These are phyloP conservation scores for Chrysoporthe deuterocubensis DNA, from an alignment of 2,329 filamentous ascomycete genomes.

Conservation along the genomic window DNA sequence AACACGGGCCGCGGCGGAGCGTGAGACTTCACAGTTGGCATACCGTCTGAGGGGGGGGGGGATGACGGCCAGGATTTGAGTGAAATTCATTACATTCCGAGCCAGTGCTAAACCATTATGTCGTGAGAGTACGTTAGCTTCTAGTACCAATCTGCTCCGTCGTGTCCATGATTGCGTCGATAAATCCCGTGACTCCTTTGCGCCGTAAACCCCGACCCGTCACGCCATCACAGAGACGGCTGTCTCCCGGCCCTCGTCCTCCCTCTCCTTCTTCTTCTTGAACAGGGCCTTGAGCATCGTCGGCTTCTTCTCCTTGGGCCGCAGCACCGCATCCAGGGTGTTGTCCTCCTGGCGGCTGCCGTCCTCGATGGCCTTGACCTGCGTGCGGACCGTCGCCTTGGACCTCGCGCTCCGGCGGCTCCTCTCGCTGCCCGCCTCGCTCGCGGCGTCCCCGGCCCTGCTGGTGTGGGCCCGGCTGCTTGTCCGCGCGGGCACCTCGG, in stretches of 20 bases:
- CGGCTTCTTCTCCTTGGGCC: slow-evolving; percentile 49
- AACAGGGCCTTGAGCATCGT: slow-evolving; percentile 65
- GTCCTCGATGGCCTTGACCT: slow-evolving; percentile 42
- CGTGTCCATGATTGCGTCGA: background rate
- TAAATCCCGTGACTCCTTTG: background rate
- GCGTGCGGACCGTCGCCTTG: slow-evolving; percentile 32
- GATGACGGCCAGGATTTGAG: too few relatives aligned
- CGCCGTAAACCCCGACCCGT: slow-evolving; percentile 1
- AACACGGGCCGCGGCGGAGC: too few relatives aligned
- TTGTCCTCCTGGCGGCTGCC: slow-evolving; percentile 39
- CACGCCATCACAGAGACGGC: slow-evolving; percentile 27
- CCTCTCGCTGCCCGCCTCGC: slow-evolving; percentile 39
- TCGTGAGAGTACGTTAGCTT: background rate
- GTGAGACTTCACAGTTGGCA: too few relatives aligned
- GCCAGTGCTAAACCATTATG: background rate
- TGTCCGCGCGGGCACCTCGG: slow-evolving; percentile 34
- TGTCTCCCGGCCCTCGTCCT: slow-evolving; percentile 37
- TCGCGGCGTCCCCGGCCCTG: slow-evolving; percentile 20
- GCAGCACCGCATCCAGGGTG: slow-evolving; percentile 45
- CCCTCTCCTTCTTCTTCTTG: slow-evolving; percentile 58
- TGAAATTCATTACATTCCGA: background rate
- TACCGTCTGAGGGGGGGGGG: too few relatives aligned
- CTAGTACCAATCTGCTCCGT: background rate
- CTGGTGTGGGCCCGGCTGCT: slow-evolving; percentile 36
- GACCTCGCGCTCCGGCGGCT: slow-evolving; percentile 36